Conservation (phyloP, 768 basidiomycete species). For the Mycena galericulata region DNA sequence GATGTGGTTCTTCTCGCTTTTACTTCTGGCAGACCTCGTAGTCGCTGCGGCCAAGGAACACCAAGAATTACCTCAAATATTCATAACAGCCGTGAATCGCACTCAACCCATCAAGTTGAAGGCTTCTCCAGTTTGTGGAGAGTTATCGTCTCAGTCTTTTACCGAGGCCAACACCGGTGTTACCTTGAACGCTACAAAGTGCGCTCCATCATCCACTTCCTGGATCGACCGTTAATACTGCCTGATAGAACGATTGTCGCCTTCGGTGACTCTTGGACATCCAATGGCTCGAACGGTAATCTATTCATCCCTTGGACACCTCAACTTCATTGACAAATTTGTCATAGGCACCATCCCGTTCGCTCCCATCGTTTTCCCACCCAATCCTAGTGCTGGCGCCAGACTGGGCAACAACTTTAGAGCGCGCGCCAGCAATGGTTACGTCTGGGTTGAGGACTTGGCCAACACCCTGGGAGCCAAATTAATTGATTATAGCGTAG, state of each 20-base stretch:
- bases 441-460: conserved; percentile 38
- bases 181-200: conserved; percentile 35
- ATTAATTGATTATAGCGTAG: conserved; percentile 26
- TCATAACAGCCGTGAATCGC: conserved; percentile 33
- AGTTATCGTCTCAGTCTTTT: conserved; percentile 25
- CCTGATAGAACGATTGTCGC: conserved; percentile 28
- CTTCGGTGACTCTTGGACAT: conserved; percentile 36
- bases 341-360: conserved; percentile 37
- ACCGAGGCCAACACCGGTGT: conserved; percentile 36
- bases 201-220: neutral
- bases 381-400: conserved; percentile 34
- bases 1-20: conserved; percentile 11
- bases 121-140: conserved; percentile 33
- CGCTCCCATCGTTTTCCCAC: conserved; percentile 35
- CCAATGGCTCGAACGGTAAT: conserved; percentile 32
- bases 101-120: conserved; percentile 32
- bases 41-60: neutral
- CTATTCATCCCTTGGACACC: too few relatives aligned
- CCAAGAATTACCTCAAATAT: conserved; percentile 20
- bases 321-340: neutral
- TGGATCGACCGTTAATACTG: neutral
- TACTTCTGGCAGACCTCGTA: neutral
- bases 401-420: conserved; percentile 33
- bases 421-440: conserved; percentile 37
- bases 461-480: conserved; percentile 36